Evolutionary conservation across 805 yeast genomes (phyloP).

Genomic region (Wickerhamiella alocasiicola): DNA sequence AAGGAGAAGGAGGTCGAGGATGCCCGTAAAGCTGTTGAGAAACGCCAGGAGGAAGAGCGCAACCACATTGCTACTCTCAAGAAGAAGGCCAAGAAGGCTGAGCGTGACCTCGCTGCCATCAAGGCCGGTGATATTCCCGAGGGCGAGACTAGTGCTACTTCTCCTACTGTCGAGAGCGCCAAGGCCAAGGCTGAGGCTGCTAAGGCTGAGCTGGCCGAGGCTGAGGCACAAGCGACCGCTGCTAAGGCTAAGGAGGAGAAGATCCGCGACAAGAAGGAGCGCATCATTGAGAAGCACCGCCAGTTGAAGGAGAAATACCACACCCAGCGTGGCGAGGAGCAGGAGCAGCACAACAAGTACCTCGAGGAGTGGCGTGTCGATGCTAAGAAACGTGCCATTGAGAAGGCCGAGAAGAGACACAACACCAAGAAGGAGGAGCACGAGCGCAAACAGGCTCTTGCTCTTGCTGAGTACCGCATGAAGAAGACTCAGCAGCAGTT

Average conservation of each 20-base stretch:
- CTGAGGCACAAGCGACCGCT: constrained; percentile 3
- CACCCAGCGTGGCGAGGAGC: constrained; percentile 11
- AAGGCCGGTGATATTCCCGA: constrained; percentile 5
- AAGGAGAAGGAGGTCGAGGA: constrained; percentile 13
- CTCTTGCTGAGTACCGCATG: constrained; percentile 7
- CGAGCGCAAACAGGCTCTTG: constrained; percentile 8
- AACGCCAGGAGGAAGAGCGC: constrained; percentile 11
- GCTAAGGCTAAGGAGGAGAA: constrained; percentile 6
- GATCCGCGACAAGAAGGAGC: constrained; percentile 7
- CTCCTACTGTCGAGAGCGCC: constrained; percentile 3
- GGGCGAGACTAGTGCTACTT: not conserved
- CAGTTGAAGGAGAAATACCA: constrained; percentile 10
- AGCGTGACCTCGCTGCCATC: constrained; percentile 11
- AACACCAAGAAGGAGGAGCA: constrained; percentile 15
- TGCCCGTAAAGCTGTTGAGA: constrained; percentile 16
- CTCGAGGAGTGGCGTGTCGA: constrained; percentile 14
- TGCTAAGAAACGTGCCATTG: constrained; percentile 13
- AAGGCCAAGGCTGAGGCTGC: constrained; percentile 11
- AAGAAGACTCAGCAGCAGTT: constrained; percentile 5
- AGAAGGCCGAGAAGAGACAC: constrained; percentile 15
- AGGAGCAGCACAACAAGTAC: constrained; percentile 16
- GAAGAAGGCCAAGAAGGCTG: constrained; percentile 13
- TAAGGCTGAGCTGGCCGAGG: not conserved
- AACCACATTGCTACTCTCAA: constrained; percentile 3
- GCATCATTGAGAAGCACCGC: constrained; percentile 10